These are phyloP conservation scores for Talaromyces sp. DNA, from an alignment of 2,329 filamentous ascomycete species.

Conservation along the genomic window DNA sequence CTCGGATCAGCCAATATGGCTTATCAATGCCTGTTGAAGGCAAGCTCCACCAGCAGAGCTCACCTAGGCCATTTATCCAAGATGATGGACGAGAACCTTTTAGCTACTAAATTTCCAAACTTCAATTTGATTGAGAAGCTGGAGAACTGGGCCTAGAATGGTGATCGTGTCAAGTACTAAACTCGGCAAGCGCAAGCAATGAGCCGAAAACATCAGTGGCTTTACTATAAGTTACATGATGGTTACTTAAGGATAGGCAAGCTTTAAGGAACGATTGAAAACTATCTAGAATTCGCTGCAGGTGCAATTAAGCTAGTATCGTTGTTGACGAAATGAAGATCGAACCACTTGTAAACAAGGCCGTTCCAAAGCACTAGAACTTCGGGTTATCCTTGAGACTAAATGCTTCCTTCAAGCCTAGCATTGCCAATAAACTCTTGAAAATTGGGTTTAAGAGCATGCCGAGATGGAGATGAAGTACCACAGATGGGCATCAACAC, in stretches of 20 bases:
- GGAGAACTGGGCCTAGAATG: constrained; percentile 1
- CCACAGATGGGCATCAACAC: constrained; percentile 33
- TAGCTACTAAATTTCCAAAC: not conserved
- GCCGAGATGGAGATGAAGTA: constrained; percentile 24
- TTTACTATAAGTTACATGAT: not conserved
- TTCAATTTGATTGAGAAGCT: not conserved
- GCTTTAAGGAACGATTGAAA: not conserved
- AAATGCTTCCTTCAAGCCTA: not conserved
- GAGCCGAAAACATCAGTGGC: not conserved
- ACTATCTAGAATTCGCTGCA: not conserved
- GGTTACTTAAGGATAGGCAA: not conserved
- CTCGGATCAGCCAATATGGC: not conserved
- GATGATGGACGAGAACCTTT: not conserved
- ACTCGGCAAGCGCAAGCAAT: not conserved
- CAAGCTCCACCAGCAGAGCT: not conserved
- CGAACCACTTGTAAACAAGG: not conserved
- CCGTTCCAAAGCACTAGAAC: not conserved
- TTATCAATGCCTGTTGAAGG: constrained; percentile 2
- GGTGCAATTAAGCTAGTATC: not conserved
- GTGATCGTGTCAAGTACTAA: constrained; percentile 1
- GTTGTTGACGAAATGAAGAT: not conserved
- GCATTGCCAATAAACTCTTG: not conserved
- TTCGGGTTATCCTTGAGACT: not conserved
- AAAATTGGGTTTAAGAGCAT: constrained; percentile 5
- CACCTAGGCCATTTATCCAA: not conserved